Conservation (phyloP, 768 basidiomycete genomes). For the Symmetrospora coprosmae region DNA sequence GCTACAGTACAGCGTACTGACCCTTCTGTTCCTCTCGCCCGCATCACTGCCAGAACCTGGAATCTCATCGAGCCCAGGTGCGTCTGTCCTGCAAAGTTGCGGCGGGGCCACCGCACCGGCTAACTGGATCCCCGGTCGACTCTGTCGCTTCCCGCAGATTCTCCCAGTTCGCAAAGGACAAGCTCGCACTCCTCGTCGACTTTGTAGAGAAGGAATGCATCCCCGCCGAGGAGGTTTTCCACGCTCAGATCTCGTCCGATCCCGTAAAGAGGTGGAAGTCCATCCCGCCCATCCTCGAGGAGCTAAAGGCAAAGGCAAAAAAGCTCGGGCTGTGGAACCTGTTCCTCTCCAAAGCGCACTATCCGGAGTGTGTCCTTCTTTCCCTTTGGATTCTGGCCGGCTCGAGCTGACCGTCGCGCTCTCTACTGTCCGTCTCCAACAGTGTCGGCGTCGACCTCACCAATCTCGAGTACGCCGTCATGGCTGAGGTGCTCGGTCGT, state of each 20-base stretch:
- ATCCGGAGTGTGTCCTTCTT: conserved; percentile 45
- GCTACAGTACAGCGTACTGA: not conserved
- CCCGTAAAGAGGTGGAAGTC: conserved; percentile 66
- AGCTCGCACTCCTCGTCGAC: conserved; percentile 60
- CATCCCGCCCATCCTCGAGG: conserved; percentile 61
- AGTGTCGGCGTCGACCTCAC: conserved; percentile 67
- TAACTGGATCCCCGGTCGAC: conserved; percentile 19
- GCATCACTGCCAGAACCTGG: conserved; percentile 23
- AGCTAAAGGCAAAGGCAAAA: conserved; percentile 76
- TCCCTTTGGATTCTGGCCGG: not conserved
- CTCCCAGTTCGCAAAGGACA: conserved; percentile 75
- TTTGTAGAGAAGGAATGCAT: conserved; percentile 85
- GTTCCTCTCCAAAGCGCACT: conserved; percentile 86
- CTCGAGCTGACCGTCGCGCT: not conserved
- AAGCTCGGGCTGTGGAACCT: conserved; percentile 89
- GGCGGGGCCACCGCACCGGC: not conserved
- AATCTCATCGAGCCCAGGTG: conserved; percentile 23
- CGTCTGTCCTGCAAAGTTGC: conserved; percentile 8
- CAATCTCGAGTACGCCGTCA: conserved; percentile 95
- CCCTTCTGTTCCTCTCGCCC: too few relatives aligned
- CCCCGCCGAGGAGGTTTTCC: conserved; percentile 57
- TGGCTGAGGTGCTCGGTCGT: conserved; percentile 82
- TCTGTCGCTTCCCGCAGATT: conserved; percentile 66
- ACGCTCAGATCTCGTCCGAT: conserved; percentile 66
- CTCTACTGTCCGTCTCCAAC: conserved; percentile 1